phyloP scores from a whole-genome alignment of 2,329 filamentous ascomycete species.

The Sordariomycetes sp. region DNA sequence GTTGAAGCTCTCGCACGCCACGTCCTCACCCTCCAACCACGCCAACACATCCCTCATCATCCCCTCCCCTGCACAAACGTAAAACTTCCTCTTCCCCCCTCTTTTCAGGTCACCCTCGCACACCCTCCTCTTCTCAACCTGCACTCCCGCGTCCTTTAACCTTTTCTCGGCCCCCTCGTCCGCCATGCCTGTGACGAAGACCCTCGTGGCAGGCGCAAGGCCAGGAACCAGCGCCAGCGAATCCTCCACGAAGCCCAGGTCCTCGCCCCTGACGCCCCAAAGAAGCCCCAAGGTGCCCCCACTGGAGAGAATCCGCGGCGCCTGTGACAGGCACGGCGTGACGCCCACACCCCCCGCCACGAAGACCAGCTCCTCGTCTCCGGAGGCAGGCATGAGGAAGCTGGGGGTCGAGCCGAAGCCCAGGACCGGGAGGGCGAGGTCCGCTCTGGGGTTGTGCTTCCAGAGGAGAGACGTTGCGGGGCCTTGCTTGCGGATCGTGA shows the following conservation, averaged over 20 bases:
- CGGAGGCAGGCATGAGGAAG: conserved; percentile 16
- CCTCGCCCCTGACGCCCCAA: conserved; percentile 53
- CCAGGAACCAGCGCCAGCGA: conserved; percentile 36
- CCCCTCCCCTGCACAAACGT: conserved; percentile 30
- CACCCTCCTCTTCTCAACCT: conserved; percentile 24
- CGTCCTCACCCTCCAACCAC: conserved; percentile 41
- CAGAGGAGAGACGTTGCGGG: conserved; percentile 55
- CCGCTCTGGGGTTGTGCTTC: conserved; percentile 32
- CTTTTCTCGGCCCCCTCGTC: conserved; percentile 17
- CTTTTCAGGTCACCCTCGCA: conserved; percentile 22
- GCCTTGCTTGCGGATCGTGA: conserved; percentile 59
- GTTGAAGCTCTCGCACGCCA: conserved; percentile 47
- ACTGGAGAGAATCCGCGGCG: conserved; percentile 28
- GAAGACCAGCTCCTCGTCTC: conserved; percentile 32
- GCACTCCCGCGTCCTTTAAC: conserved; percentile 19
- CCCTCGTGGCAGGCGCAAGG: conserved; percentile 34
- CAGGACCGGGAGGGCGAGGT: conserved; percentile 51
- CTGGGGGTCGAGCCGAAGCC: conserved; percentile 56
- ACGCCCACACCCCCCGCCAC: conserved; percentile 73
- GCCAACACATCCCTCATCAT: conserved; percentile 25
- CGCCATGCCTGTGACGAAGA: conserved; percentile 52
- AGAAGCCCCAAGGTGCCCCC: conserved; percentile 37
- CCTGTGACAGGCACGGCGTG: conserved; percentile 64
- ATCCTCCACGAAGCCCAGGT: conserved; percentile 50
- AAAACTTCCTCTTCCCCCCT: conserved; percentile 34